These are phyloP conservation scores for Pichia sp. DNA, from an alignment of 1,139 yeast species.

Conservation along the genomic window DNA sequence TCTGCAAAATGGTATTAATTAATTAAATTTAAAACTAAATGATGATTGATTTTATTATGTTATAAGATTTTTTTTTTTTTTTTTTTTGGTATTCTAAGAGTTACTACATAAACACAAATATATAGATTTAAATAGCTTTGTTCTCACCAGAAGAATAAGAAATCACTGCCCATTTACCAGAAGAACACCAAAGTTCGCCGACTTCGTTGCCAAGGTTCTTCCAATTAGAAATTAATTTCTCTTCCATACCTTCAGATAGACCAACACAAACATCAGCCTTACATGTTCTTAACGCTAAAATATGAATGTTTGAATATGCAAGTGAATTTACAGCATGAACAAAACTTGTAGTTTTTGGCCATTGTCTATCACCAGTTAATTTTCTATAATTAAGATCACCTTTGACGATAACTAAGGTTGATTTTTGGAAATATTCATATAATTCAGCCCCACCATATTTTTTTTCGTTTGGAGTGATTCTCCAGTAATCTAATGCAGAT, in stretches of 20 bases:
- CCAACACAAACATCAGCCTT: conserved; percentile 98
- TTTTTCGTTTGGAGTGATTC: conserved; percentile 46
- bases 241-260: conserved; percentile 64
- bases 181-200: conserved; percentile 76
- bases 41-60: no score
- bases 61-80: no score
- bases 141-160: conserved; percentile 39
- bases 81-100: no score
- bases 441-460: conserved; percentile 52
- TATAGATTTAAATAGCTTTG: conserved; percentile 27
- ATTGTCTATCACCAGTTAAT: conserved; percentile 79
- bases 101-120: no score
- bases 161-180: conserved; percentile 93
- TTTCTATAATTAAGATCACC: conserved; percentile 97
- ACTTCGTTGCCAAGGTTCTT: conserved; percentile 47
- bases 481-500: conserved; percentile 64
- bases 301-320: conserved; percentile 52
- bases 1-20: no score
- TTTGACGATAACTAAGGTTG: conserved; percentile 75
- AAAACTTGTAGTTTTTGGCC: conserved; percentile 83
- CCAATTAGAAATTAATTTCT: conserved; percentile 58
- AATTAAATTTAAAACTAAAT: no score
- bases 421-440: conserved; percentile 44
- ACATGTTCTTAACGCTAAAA: conserved; percentile 81
- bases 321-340: conserved; percentile 62